Evolutionary conservation across 1,284 basidiomycete species (phyloP).

Genomic region (Cutaneotrichosporon sp.): DNA sequence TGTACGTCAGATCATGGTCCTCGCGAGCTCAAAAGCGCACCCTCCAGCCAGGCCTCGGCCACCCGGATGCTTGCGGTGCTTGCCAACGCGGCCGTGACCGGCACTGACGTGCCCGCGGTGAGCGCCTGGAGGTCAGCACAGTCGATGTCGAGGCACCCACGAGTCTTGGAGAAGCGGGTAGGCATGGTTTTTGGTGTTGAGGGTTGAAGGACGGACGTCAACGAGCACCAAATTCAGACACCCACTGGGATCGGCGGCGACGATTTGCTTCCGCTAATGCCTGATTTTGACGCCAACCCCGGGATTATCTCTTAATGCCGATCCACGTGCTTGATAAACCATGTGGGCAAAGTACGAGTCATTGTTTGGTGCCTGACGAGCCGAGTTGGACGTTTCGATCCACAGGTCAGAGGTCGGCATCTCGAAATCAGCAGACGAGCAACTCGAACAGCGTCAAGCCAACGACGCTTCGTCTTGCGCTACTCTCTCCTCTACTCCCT

Average conservation of each 20-base stretch:
- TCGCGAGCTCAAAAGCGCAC: not conserved
- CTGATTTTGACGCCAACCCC: not conserved
- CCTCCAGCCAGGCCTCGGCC: constrained; percentile 96
- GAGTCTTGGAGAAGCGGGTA: constrained; percentile 90
- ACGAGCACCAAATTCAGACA: not conserved
- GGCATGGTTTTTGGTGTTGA: constrained; percentile 64
- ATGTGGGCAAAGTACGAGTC: not conserved
- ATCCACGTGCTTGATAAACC: not conserved
- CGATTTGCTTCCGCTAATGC: not conserved
- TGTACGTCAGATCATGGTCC: not conserved
- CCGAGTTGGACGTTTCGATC: not conserved
- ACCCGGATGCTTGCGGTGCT: constrained; percentile 8
- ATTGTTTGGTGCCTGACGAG: not conserved
- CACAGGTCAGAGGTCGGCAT: not conserved
- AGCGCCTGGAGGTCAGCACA: constrained; percentile 25
- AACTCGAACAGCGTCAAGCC: no score
- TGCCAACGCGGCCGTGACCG: constrained; percentile 93
- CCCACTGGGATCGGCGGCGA: not conserved
- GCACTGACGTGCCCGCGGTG: constrained; percentile 88
- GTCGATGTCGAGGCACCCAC: constrained; percentile 60
- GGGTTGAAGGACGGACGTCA: not conserved
- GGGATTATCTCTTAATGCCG: not conserved
- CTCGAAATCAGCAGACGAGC: constrained; percentile 2
- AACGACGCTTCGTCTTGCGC: not conserved
- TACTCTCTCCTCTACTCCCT: not conserved